A percentile compares a stretch with the other conserved stretches of the same genome.
phyloP scores from a whole-genome alignment of 2,329 filamentous ascomycete genomes.

The Fusarium anthophilum region DNA sequence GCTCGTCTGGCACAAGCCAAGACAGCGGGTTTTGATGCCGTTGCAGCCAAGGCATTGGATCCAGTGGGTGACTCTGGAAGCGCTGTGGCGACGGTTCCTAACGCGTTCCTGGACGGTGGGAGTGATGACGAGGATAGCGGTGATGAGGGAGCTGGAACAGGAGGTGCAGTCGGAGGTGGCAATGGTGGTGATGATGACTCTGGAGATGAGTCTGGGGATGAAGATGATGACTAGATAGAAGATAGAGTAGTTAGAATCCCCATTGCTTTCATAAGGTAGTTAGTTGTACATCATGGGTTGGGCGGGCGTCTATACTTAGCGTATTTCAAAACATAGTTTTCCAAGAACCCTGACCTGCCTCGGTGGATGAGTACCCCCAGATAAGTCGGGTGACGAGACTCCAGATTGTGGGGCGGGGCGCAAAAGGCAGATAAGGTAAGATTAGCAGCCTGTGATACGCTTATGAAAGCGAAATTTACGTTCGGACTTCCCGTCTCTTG shows the following conservation, averaged over 20 bases:
- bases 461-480: too few species aligned
- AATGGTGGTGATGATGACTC: neutral
- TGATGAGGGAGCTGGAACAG: neutral
- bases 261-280: neutral
- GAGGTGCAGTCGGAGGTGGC: neutral
- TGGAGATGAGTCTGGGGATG: neutral
- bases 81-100: neutral
- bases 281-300: neutral
- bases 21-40: neutral
- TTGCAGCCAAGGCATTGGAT: neutral
- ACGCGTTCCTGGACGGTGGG: neutral
- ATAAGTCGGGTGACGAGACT: neutral
- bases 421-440: too few species aligned
- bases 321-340: neutral
- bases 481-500: too few species aligned
- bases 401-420: neutral
- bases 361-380: too few species aligned
- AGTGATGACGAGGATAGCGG: neutral
- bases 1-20: neutral
- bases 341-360: rapidly evolving
- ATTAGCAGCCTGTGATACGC: too few species aligned
- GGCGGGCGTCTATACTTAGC: rapidly evolving
- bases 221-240: neutral
- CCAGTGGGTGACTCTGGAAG: neutral
- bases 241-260: rapidly evolving